These are phyloP conservation scores for Papiliotrema nemorosa DNA, from an alignment of 1,284 basidiomycete species.

Conservation along the genomic window DNA sequence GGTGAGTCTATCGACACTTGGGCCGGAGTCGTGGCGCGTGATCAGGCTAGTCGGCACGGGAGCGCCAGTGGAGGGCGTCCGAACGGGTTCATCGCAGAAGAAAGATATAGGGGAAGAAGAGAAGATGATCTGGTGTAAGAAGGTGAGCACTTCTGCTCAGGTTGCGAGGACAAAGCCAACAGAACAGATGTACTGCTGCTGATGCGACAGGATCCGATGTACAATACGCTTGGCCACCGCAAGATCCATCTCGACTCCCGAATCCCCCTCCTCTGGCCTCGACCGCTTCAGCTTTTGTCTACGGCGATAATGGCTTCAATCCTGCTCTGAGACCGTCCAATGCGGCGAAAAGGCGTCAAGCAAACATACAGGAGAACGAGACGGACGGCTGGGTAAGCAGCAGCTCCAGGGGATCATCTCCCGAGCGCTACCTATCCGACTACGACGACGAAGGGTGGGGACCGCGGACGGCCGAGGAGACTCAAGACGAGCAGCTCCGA, in stretches of 20 bases:
- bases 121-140: slow-evolving; percentile 21
- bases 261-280: slow-evolving; percentile 24
- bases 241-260: slow-evolving; percentile 48
- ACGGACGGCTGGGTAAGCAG: slow-evolving; percentile 4
- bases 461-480: slow-evolving; percentile 50
- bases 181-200: slow-evolving; percentile 4
- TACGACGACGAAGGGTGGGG: slow-evolving; percentile 46
- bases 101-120: slow-evolving; percentile 11
- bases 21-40: slow-evolving; percentile 33
- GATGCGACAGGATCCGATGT: slow-evolving; percentile 41
- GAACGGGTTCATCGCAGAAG: slow-evolving; percentile 10
- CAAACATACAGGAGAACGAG: neutral
- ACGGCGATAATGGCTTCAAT: slow-evolving; percentile 69
- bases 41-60: slow-evolving; percentile 4
- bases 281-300: slow-evolving; percentile 73
- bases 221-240: slow-evolving; percentile 55
- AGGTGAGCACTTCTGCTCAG: neutral
- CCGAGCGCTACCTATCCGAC: slow-evolving; percentile 45
- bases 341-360: slow-evolving; percentile 17
- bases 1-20: slow-evolving; percentile 58
- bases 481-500: slow-evolving; percentile 21
- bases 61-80: slow-evolving; percentile 7
- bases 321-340: slow-evolving; percentile 67
- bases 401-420: slow-evolving; percentile 30
- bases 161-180: slow-evolving; percentile 5